Percentiles rank a stretch among this genome's conserved stretches.
Evolutionary conservation across 1,284 basidiomycete species (phyloP).

Genomic region (Tausonia pullulans): DNA sequence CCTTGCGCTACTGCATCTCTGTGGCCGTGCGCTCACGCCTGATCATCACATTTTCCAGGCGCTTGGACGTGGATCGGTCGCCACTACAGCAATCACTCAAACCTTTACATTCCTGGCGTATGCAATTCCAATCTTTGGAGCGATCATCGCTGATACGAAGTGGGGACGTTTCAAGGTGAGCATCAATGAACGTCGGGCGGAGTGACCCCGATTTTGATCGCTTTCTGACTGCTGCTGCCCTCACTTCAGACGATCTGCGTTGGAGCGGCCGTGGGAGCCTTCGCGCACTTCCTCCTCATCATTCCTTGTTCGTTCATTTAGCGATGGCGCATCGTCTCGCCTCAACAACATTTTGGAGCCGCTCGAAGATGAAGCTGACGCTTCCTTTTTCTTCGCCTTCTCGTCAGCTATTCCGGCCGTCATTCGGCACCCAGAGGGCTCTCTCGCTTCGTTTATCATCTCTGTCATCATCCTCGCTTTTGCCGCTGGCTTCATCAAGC

Average conservation of each 20-base stretch:
- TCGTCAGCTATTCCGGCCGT: constrained; percentile 28
- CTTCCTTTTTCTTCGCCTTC: too few relatives aligned
- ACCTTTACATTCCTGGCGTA: constrained; percentile 15
- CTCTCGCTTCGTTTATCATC: constrained; percentile 29
- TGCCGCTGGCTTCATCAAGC: constrained; percentile 32
- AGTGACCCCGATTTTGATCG: neutral
- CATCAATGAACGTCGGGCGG: constrained; percentile 31
- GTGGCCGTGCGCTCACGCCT: neutral
- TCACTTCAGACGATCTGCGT: constrained; percentile 42
- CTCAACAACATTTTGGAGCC: too few relatives aligned
- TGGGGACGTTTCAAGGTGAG: constrained; percentile 67
- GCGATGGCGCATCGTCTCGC: too few relatives aligned
- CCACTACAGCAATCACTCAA: neutral
- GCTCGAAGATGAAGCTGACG: too few relatives aligned
- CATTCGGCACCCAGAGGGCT: constrained; percentile 20
- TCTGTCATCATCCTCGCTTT: constrained; percentile 32
- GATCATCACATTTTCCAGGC: constrained; percentile 22
- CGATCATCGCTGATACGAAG: constrained; percentile 42
- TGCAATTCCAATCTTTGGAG: constrained; percentile 29
- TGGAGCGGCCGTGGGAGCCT: constrained; percentile 19
- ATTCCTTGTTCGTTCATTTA: constrained; percentile 7
- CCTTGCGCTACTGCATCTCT: too few relatives aligned
- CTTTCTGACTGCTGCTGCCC: neutral
- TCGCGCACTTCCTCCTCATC: neutral
- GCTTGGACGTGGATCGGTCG: constrained; percentile 26